Evolutionary conservation across 2,329 filamentous ascomycete genomes (phyloP).

Genomic region (Botryotinia narcissicola): DNA sequence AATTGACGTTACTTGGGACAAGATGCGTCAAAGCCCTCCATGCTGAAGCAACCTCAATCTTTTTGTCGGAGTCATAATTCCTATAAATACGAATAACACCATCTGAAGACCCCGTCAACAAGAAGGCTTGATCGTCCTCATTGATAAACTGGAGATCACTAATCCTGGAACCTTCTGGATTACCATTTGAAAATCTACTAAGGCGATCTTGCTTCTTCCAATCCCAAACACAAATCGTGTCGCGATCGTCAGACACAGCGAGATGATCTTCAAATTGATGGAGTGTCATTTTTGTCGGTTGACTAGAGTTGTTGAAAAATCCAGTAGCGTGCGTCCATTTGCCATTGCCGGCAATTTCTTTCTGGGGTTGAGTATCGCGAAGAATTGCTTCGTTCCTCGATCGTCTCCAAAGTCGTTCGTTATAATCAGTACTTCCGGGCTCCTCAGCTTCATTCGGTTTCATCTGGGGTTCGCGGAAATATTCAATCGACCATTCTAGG

Average conservation of each 20-base stretch:
- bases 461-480: constrained; percentile 98
- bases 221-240: constrained; percentile 90
- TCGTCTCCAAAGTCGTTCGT: constrained; percentile 87
- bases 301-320: constrained; percentile 84
- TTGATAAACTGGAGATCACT: constrained; percentile 98
- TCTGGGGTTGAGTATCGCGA: constrained; percentile 87
- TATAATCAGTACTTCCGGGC: constrained; percentile 93
- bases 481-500: constrained; percentile 93
- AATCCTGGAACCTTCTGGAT: constrained; percentile 85
- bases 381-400: constrained; percentile 92
- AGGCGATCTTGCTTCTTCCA: constrained; percentile 76
- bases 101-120: constrained; percentile 94
- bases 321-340: constrained; percentile 83
- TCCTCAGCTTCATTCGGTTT: constrained; percentile 93
- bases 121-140: constrained; percentile 90
- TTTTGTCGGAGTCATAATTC: constrained; percentile 76
- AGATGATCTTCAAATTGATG: constrained; percentile 98
- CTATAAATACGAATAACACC: constrained; percentile 92
- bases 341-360: constrained; percentile 79
- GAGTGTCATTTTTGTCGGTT: constrained; percentile 90
- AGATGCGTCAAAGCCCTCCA: constrained; percentile 93
- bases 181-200: constrained; percentile 89
- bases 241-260: constrained; percentile 87
- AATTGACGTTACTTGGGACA: constrained; percentile 89
- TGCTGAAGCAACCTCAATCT: constrained; percentile 81